Percentiles rank a stretch among this genome's conserved stretches.
These are phyloP conservation scores for Cryptosporidium parvum DNA, from an alignment of 169 alveolate species.

Conservation along the genomic window DNA sequence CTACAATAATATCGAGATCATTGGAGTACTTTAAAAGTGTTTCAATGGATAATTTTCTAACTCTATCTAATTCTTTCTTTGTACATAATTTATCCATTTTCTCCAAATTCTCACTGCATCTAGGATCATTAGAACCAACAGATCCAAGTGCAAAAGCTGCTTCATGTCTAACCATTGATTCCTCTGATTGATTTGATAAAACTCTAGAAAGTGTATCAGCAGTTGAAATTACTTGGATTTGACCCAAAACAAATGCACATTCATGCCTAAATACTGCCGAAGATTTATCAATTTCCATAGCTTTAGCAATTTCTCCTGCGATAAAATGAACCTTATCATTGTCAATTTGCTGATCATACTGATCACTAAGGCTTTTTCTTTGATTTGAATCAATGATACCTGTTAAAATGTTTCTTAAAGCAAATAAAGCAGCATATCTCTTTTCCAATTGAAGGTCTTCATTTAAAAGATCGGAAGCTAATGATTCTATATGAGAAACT, in stretches of 20 bases:
- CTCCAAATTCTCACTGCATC: background rate
- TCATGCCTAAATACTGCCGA: constrained; percentile 92
- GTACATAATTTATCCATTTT: constrained; percentile 1
- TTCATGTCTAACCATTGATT: constrained; percentile 92
- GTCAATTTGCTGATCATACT: background rate
- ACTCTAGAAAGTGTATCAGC: constrained; percentile 82
- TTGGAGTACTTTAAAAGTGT: constrained; percentile 76
- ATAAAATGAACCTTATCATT: constrained; percentile 21
- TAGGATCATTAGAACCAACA: constrained; percentile 83
- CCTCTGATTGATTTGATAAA: constrained; percentile 79
- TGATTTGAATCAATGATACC: constrained; percentile 54
- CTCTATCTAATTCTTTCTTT: background rate
- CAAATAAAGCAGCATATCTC: constrained; percentile 83
- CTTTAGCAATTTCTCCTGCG: constrained; percentile 82
- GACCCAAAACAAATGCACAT: constrained; percentile 93
- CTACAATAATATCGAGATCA: constrained; percentile 78
- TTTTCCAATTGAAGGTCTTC: constrained; percentile 72
- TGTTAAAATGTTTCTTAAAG: constrained; percentile 80
- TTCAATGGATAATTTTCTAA: constrained; percentile 57
- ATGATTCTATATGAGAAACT: constrained; percentile 12
- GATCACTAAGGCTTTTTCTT: constrained; percentile 65
- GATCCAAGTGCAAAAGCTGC: constrained; percentile 93
- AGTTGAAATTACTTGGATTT: constrained; percentile 84
- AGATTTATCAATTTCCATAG: constrained; percentile 82
- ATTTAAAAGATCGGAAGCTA: constrained; percentile 67